phyloP scores from a whole-genome alignment of 1,139 yeast species.

The Candida frijolesensis region DNA sequence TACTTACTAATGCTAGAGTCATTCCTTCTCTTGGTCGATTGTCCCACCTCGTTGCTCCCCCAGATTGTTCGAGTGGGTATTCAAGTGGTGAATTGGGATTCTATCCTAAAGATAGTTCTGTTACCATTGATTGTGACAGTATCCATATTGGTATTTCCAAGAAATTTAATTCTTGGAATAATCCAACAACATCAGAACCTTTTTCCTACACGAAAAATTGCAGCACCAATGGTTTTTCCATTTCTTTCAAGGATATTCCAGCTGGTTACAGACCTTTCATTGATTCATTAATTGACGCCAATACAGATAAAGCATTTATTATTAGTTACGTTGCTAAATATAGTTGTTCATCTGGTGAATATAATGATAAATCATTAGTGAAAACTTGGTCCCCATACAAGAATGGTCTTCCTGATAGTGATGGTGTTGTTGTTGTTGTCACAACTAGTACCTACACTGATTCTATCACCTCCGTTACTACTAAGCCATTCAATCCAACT shows the following conservation, averaged over 20 bases:
- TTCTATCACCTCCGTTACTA: conserved; percentile 20
- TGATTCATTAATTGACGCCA: background rate
- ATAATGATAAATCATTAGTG: background rate
- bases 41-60: conserved; percentile 21
- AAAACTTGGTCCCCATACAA: conserved; percentile 14
- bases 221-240: conserved; percentile 12
- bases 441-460: background rate
- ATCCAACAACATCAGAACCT: conserved; percentile 17
- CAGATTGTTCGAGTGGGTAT: conserved; percentile 28
- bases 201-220: conserved; percentile 17
- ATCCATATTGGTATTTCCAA: conserved; percentile 22
- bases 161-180: conserved; percentile 23
- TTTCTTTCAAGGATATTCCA: conserved; percentile 24
- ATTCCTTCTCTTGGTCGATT: conserved; percentile 16
- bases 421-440: conserved; percentile 17
- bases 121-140: conserved; percentile 43
- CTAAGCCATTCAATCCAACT: conserved; percentile 17
- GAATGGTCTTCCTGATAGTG: conserved; percentile 18
- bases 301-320: background rate
- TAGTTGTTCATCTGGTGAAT: background rate
- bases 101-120: conserved; percentile 84
- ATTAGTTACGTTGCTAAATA: background rate
- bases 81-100: conserved; percentile 88
- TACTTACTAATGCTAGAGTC: conserved; percentile 6
- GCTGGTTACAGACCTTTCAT: conserved; percentile 30